Percentiles rank a stretch among this genome's conserved stretches.
Conservation (phyloP, 768 basidiomycete species). For the Boletus pseudopeckii region DNA sequence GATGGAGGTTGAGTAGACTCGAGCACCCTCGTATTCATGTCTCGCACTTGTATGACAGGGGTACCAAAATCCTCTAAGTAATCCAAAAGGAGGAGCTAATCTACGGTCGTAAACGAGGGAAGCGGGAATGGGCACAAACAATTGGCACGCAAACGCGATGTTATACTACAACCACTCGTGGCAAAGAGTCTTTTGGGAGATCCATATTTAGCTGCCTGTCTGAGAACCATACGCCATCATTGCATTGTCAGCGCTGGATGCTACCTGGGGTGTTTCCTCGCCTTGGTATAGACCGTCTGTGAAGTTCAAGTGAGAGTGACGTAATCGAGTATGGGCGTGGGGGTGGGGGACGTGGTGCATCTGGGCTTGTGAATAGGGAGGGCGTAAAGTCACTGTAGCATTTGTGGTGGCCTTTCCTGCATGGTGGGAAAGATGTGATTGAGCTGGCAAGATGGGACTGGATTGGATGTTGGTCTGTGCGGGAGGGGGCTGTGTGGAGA, state of each 20-base stretch:
- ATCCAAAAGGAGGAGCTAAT: conserved; percentile 18
- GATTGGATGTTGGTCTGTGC: conserved; percentile 21
- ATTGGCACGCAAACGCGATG: conserved; percentile 19
- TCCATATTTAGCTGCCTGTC: conserved; percentile 23
- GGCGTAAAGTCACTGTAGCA: conserved; percentile 47
- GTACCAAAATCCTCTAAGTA: conserved; percentile 24
- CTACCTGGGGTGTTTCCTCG: conserved; percentile 24
- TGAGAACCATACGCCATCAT: conserved; percentile 48
- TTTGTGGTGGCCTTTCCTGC: conserved; percentile 31
- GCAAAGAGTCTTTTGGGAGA: not conserved
- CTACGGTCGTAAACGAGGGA: conserved; percentile 20
- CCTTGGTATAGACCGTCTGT: conserved; percentile 37
- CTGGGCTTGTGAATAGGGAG: conserved; percentile 55
- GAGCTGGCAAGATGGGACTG: conserved; percentile 13
- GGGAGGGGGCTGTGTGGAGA: conserved; percentile 22
- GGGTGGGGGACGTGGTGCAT: conserved; percentile 84
- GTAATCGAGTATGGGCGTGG: conserved; percentile 73
- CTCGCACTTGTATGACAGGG: conserved; percentile 15
- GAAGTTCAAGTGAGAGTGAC: conserved; percentile 53
- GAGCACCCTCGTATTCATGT: conserved; percentile 1
- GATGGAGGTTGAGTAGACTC: conserved; percentile 50
- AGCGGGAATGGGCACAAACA: conserved; percentile 20
- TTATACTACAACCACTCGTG: conserved; percentile 11
- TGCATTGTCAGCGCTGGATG: conserved; percentile 36
- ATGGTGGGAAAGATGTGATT: conserved; percentile 23